A percentile compares a stretch with the other conserved stretches of the same genome.
These are phyloP conservation scores for Ceratorhiza oryzae-sativae DNA, from an alignment of 1,284 basidiomycete species.

Conservation along the genomic window DNA sequence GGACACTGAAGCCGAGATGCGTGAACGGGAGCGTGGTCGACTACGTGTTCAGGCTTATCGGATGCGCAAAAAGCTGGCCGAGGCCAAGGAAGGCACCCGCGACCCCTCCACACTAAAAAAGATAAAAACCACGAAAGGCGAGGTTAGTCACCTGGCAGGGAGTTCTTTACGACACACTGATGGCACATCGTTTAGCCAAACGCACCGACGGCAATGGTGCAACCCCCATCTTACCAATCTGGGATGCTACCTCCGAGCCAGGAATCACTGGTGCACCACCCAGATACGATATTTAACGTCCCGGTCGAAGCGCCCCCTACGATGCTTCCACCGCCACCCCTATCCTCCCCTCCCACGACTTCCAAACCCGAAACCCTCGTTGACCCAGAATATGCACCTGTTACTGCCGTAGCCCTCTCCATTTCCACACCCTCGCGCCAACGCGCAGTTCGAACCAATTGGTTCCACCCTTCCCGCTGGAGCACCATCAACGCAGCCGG, in stretches of 20 bases:
- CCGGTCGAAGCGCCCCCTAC: constrained; percentile 21
- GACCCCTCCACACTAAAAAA: constrained; percentile 27
- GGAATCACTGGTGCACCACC: constrained; percentile 4
- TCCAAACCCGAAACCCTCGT: neutral
- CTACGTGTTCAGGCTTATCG: constrained; percentile 37
- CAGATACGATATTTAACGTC: constrained; percentile 27
- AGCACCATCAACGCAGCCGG: constrained; percentile 36
- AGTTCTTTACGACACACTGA: neutral
- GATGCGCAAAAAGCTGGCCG: constrained; percentile 37
- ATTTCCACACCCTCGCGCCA: constrained; percentile 19
- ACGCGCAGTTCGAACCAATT: constrained; percentile 37
- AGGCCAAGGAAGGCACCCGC: constrained; percentile 31
- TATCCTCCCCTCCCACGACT: neutral
- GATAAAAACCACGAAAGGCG: constrained; percentile 17
- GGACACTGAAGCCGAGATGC: constrained; percentile 35
- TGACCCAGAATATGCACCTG: neutral
- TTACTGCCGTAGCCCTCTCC: neutral
- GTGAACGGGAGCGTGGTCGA: constrained; percentile 30
- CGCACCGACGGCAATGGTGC: neutral
- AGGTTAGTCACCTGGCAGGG: neutral
- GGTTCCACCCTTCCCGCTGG: constrained; percentile 38
- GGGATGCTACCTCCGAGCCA: neutral
- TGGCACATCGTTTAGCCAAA: neutral
- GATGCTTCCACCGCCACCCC: constrained; percentile 32
- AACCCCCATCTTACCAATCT: constrained; percentile 4